These are phyloP conservation scores for Ehretia macrophylla DNA, from an alignment of 257 asterid species.

Conservation along the genomic window DNA sequence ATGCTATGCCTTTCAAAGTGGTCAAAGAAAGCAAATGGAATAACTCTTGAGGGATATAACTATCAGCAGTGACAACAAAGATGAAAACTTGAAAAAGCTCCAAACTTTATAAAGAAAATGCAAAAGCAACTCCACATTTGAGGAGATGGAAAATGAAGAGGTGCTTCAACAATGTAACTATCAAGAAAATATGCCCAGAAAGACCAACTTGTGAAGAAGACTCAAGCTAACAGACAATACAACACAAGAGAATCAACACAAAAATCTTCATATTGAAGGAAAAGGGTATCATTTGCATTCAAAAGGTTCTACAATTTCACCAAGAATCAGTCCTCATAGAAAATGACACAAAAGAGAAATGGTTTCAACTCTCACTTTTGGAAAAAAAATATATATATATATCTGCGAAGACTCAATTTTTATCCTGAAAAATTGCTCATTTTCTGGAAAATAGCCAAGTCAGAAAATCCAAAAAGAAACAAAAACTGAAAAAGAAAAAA, in stretches of 20 bases:
- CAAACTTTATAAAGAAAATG: conserved; percentile 21
- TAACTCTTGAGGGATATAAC: too few species aligned
- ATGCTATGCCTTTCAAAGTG: background rate
- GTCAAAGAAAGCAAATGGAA: background rate
- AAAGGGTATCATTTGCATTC: conserved; percentile 35
- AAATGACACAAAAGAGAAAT: too few species aligned
- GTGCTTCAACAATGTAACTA: background rate
- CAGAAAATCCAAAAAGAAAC: background rate
- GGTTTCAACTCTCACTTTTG: background rate
- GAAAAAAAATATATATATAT: background rate
- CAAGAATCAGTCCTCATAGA: conserved; percentile 9
- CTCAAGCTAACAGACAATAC: conserved; percentile 19
- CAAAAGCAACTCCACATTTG: background rate
- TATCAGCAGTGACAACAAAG: conserved; percentile 16
- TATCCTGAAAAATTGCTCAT: background rate
- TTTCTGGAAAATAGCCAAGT: background rate
- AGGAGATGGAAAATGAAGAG: background rate
- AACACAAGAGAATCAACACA: conserved; percentile 13
- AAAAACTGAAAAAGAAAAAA: background rate
- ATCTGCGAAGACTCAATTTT: background rate
- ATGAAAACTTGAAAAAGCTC: conserved; percentile 23
- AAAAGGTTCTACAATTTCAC: conserved; percentile 28
- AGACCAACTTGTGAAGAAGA: conserved; percentile 13
- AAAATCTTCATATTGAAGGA: conserved; percentile 47
- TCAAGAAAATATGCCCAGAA: conserved; percentile 15